These are phyloP conservation scores for Thozetella sp. DNA, from an alignment of 495 filamentous ascomycete species.

Conservation along the genomic window DNA sequence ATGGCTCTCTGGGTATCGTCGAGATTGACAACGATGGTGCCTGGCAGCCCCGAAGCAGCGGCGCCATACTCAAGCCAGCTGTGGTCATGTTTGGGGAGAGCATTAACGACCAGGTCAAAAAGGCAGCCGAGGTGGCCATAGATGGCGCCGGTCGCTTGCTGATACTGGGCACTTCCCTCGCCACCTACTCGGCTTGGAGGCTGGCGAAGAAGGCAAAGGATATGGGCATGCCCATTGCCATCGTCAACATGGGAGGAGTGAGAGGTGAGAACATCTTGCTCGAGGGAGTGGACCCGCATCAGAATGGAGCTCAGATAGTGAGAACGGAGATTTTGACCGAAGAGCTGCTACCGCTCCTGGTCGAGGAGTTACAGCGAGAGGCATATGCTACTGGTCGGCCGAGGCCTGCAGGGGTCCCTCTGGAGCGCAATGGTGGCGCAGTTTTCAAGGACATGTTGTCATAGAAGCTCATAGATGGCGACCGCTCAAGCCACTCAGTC, in stretches of 20 bases:
- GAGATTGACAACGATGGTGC: constrained; percentile 82
- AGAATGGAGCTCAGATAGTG: constrained; percentile 47
- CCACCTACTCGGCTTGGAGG: constrained; percentile 94
- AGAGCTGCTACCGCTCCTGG: constrained; percentile 53
- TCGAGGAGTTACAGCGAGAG: constrained; percentile 34
- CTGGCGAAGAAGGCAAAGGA: constrained; percentile 82
- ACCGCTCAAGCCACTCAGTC: neutral
- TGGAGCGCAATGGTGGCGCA: constrained; percentile 10
- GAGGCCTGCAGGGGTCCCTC: neutral
- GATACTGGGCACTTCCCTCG: constrained; percentile 84
- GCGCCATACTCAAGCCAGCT: constrained; percentile 84
- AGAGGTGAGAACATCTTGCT: constrained; percentile 77
- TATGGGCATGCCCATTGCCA: constrained; percentile 79
- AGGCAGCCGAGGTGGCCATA: constrained; percentile 76
- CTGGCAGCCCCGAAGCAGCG: constrained; percentile 67
- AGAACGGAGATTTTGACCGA: constrained; percentile 57
- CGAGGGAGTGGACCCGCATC: constrained; percentile 43
- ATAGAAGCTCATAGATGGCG: constrained; percentile 27
- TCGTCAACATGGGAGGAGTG: constrained; percentile 83
- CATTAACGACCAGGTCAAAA: constrained; percentile 67
- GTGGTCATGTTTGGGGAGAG: constrained; percentile 97
- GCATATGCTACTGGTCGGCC: neutral
- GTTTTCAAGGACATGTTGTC: constrained; percentile 56
- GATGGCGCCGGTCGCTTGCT: constrained; percentile 74
- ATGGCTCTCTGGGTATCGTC: constrained; percentile 60